These are phyloP conservation scores for Caulochytrium protostelioides DNA, from an alignment of 371 early-diverging fungal genomes.

Conservation along the genomic window DNA sequence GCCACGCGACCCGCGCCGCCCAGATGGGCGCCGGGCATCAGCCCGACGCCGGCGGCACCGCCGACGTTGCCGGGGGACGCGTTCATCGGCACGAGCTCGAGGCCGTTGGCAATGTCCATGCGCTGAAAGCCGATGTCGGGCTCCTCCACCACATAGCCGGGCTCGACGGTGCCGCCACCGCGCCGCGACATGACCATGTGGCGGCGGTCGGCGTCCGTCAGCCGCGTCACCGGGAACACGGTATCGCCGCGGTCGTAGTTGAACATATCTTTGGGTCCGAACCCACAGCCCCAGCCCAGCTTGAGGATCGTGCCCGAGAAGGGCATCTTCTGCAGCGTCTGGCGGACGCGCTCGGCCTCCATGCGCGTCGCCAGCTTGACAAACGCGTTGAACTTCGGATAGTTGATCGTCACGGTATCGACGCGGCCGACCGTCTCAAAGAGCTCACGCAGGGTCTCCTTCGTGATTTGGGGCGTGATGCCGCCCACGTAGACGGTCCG, in stretches of 20 bases:
- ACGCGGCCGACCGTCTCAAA: constrained; percentile 25
- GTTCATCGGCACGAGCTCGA: too few relatives aligned
- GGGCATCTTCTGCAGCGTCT: constrained; percentile 5
- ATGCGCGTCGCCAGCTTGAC: constrained; percentile 27
- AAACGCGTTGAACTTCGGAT: constrained; percentile 34
- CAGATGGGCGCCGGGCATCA: too few relatives aligned
- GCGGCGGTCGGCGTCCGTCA: constrained; percentile 14
- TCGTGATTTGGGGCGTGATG: constrained; percentile 18
- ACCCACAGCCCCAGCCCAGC: constrained; percentile 40
- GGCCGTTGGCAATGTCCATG: too few relatives aligned
- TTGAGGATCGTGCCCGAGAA: constrained; percentile 9
- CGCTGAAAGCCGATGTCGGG: constrained; percentile 16
- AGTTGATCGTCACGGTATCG: constrained; percentile 30
- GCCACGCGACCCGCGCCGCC: too few relatives aligned
- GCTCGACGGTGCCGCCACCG: constrained; percentile 19
- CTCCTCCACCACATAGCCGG: constrained; percentile 18
- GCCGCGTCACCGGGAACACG: constrained; percentile 10
- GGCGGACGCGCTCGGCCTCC: constrained; percentile 13
- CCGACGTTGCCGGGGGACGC: too few relatives aligned
- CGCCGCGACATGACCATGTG: constrained; percentile 8
- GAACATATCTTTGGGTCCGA: constrained; percentile 36
- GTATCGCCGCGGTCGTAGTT: constrained; percentile 23
- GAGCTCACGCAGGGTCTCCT: constrained; percentile 18
- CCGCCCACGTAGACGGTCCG: constrained; percentile 36
- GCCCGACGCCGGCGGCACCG: too few relatives aligned